phyloP scores from a whole-genome alignment of 768 basidiomycete species.

The Termitomyces sp. region DNA sequence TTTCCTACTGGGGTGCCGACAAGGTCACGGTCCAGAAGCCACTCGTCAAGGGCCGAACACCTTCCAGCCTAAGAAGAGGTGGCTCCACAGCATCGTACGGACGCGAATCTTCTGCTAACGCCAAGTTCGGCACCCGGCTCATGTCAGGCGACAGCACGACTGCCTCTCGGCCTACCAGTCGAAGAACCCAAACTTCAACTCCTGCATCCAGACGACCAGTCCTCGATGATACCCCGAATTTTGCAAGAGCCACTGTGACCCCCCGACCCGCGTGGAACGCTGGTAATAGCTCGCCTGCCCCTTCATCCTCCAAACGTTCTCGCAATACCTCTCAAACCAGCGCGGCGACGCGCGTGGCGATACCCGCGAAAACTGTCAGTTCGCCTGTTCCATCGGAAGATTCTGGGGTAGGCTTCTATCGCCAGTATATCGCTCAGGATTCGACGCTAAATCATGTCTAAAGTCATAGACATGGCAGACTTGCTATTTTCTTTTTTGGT shows the following conservation, averaged over 20 bases:
- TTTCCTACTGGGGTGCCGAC: constrained; percentile 92
- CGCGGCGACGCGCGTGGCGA: constrained; percentile 46
- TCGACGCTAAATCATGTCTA: constrained; percentile 55
- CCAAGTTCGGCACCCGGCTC: constrained; percentile 88
- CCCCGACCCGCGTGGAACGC: constrained; percentile 73
- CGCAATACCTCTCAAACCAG: constrained; percentile 77
- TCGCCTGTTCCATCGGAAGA: constrained; percentile 81
- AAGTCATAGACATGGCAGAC: constrained; percentile 23
- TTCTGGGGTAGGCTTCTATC: constrained; percentile 82
- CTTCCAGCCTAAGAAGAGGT: constrained; percentile 40
- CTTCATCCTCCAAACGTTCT: constrained; percentile 51
- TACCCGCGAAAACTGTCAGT: constrained; percentile 44
- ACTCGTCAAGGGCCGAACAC: constrained; percentile 48
- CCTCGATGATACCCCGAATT: constrained; percentile 62
- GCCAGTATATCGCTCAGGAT: constrained; percentile 77
- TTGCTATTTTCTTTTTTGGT: constrained; percentile 10
- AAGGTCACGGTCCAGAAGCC: constrained; percentile 87
- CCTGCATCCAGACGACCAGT: constrained; percentile 43
- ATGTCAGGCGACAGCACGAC: constrained; percentile 59
- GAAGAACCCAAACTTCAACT: constrained; percentile 51
- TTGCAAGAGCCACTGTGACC: constrained; percentile 71
- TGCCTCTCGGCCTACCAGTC: constrained; percentile 57
- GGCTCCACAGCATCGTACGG: constrained; percentile 58
- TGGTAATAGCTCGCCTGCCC: constrained; percentile 48
- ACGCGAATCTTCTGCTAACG: constrained; percentile 83